Evolutionary conservation across 345 rosid genomes (phyloP).

Genomic region (Physaria fendleri): DNA sequence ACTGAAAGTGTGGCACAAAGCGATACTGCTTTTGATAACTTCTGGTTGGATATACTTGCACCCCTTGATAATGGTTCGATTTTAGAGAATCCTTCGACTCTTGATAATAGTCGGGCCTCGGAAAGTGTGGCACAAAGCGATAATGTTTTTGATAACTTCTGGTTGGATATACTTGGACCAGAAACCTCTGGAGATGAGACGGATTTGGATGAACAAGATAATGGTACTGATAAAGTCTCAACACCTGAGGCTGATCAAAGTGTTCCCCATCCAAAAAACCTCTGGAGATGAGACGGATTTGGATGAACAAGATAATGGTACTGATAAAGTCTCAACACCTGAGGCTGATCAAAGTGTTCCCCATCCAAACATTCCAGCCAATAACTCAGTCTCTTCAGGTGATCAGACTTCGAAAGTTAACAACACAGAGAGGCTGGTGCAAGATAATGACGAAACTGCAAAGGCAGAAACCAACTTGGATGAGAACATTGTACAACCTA

Average conservation of each 20-base stretch:
- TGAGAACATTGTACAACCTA: conserved; percentile 33
- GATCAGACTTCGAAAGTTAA: conserved; percentile 34
- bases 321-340: conserved; percentile 10
- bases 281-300: conserved; percentile 6
- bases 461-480: conserved; percentile 33
- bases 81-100: conserved; percentile 18
- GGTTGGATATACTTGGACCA: conserved; percentile 32
- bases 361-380: conserved; percentile 26
- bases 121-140: conserved; percentile 18
- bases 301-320: conserved; percentile 4
- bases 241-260: conserved; percentile 18
- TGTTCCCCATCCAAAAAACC: conserved; percentile 27
- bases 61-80: conserved; percentile 18
- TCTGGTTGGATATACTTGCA: conserved; percentile 32
- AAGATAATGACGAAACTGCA: conserved; percentile 14
- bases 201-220: conserved; percentile 5
- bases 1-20: conserved; percentile 11
- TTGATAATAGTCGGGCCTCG: conserved; percentile 1
- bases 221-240: conserved; percentile 6
- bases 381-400: conserved; percentile 22
- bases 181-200: conserved; percentile 17
- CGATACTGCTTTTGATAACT: conserved; percentile 19
- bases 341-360: conserved; percentile 24
- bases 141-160: conserved; percentile 19
- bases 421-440: conserved; percentile 20